Conservation (phyloP, 768 basidiomycete species). For the Chiua virens region DNA sequence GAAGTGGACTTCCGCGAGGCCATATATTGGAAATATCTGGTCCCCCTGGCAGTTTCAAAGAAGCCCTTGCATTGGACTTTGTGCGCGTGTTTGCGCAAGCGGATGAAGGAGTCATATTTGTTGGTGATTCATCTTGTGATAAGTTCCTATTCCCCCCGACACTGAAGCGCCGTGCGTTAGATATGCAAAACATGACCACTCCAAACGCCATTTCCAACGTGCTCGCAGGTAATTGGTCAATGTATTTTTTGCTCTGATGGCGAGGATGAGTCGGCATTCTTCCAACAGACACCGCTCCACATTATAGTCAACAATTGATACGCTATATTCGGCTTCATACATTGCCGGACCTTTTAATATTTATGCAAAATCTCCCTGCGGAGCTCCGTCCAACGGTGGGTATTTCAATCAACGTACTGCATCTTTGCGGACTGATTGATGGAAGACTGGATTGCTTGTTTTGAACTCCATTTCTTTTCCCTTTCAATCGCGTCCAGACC, state of each 20-base stretch:
- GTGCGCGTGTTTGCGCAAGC: conserved; percentile 46
- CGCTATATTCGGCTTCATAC: conserved; percentile 38
- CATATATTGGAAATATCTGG: conserved; percentile 74
- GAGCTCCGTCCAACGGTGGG: conserved; percentile 52
- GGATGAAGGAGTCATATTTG: conserved; percentile 56
- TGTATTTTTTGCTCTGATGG: conserved; percentile 7
- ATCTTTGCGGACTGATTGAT: conserved; percentile 10
- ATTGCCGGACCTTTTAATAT: conserved; percentile 55
- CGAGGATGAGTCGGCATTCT: conserved; percentile 3
- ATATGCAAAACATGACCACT: conserved; percentile 50
- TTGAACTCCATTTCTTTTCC: conserved; percentile 68
- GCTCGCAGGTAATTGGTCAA: conserved; percentile 20
- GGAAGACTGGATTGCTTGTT: conserved; percentile 60
- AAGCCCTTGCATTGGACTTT: conserved; percentile 51
- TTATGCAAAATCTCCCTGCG: conserved; percentile 52
- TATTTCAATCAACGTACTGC: conserved; percentile 13
- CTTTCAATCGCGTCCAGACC: conserved; percentile 50
- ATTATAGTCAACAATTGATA: conserved; percentile 19
- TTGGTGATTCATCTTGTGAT: conserved; percentile 46
- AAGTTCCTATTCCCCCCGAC: not conserved
- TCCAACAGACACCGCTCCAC: conserved; percentile 45
- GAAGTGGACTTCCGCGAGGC: conserved; percentile 61
- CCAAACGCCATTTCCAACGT: conserved; percentile 36
- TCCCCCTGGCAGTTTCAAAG: conserved; percentile 71
- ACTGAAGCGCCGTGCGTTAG: conserved; percentile 27